Percentiles rank a stretch among this genome's conserved stretches.
Conservation (phyloP, 106 monocot species). For the Acorus gramineus region DNA sequence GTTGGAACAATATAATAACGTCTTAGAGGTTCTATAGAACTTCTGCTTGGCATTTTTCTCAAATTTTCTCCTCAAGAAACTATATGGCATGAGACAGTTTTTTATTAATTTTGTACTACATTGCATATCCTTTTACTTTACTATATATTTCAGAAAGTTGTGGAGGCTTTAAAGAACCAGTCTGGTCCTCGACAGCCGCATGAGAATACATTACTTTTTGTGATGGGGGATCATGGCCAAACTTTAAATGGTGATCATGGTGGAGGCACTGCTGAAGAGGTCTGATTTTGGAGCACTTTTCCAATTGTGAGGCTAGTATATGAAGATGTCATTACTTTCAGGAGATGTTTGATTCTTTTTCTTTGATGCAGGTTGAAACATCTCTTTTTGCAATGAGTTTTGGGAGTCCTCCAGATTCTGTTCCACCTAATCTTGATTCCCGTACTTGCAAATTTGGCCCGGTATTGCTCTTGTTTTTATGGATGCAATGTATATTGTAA, state of each 20-base stretch:
- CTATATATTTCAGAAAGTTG: slow-evolving; percentile 43
- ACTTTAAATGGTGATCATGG: slow-evolving; percentile 97
- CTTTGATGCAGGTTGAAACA: slow-evolving; percentile 73
- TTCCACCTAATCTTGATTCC: slow-evolving; percentile 45
- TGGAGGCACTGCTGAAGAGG: slow-evolving; percentile 95
- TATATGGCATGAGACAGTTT: too few species aligned
- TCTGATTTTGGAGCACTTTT: slow-evolving; percentile 5
- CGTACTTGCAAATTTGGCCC: slow-evolving; percentile 35
- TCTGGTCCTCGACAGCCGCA: slow-evolving; percentile 75
- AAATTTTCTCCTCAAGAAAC: too few species aligned
- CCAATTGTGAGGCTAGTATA: not conserved
- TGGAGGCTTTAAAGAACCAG: slow-evolving; percentile 51
- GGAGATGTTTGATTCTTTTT: too few species aligned
- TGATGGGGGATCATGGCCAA: slow-evolving; percentile 99
- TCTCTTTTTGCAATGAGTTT: slow-evolving; percentile 83
- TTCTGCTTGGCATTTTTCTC: not conserved
- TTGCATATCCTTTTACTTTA: too few species aligned
- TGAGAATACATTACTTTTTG: slow-evolving; percentile 80
- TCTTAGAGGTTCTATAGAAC: slow-evolving; percentile 54
- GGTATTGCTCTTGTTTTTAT: slow-evolving; percentile 25
- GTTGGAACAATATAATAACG: slow-evolving; percentile 76
- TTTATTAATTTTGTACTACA: too few species aligned
- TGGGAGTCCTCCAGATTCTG: slow-evolving; percentile 33
- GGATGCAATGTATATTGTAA: not conserved
- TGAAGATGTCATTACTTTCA: too few species aligned